phyloP scores from a whole-genome alignment of 1,139 yeast genomes.

The Blastobotrys raffinosifermentans region DNA sequence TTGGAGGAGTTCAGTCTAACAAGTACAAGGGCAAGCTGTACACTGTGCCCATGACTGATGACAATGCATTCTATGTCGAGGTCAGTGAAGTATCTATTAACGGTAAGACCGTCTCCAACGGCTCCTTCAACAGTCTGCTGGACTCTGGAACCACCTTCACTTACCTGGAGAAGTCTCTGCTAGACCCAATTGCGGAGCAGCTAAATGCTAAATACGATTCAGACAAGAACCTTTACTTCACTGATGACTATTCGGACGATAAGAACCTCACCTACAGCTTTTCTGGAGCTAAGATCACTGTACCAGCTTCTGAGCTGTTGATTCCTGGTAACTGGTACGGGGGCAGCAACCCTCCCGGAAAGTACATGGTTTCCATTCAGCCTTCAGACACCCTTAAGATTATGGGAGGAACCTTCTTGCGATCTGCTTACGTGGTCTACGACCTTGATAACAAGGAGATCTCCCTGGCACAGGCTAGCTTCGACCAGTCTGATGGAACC shows the following conservation, averaged over 20 bases:
- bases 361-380: slow-evolving; percentile 12
- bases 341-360: slow-evolving; percentile 11
- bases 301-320: slow-evolving; percentile 25
- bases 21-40: slow-evolving; percentile 46
- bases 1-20: slow-evolving; percentile 56
- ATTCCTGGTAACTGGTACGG: slow-evolving; percentile 10
- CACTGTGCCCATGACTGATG: slow-evolving; percentile 22
- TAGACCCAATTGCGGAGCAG: slow-evolving; percentile 17
- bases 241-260: slow-evolving; percentile 17
- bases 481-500: slow-evolving; percentile 1
- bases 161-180: slow-evolving; percentile 21
- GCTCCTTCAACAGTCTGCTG: slow-evolving; percentile 33
- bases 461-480: slow-evolving; percentile 45
- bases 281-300: slow-evolving; percentile 25
- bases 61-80: slow-evolving; percentile 12
- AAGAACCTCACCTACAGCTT: slow-evolving; percentile 21
- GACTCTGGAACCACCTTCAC: slow-evolving; percentile 33
- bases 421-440: slow-evolving; percentile 67
- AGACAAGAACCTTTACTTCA: slow-evolving; percentile 12
- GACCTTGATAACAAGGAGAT: slow-evolving; percentile 59
- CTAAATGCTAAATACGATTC: slow-evolving; percentile 15
- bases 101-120: slow-evolving; percentile 1
- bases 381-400: slow-evolving; percentile 28
- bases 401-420: slow-evolving; percentile 66
- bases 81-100: slow-evolving; percentile 10